Conservation (phyloP, 2,329 filamentous ascomycete genomes). For the Ophiostoma triangulosporum region DNA sequence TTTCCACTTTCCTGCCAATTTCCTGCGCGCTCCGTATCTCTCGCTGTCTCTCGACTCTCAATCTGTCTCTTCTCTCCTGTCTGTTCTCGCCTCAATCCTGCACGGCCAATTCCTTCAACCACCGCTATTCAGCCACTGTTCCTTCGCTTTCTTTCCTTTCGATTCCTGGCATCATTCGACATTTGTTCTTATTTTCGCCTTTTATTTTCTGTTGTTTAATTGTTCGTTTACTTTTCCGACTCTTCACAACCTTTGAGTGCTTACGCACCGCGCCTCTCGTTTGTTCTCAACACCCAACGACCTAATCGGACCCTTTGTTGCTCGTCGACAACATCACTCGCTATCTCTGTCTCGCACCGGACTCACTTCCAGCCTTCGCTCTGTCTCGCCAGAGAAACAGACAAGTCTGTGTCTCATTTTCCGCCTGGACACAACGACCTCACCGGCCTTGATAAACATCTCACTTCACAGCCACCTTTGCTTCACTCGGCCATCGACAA, state of each 20-base stretch:
- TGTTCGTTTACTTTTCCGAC: not conserved
- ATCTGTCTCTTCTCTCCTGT: not conserved
- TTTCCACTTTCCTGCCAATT: not conserved
- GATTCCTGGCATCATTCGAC: not conserved
- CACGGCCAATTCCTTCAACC: not conserved
- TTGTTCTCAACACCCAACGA: conserved; percentile 1
- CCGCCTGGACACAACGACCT: not conserved
- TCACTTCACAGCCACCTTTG: not conserved
- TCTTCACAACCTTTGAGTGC: not conserved
- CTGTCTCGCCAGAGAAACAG: not conserved
- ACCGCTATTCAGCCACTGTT: not conserved
- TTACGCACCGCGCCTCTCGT: conserved; percentile 10
- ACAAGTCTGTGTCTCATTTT: not conserved
- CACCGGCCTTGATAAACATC: not conserved
- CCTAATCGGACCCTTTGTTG: not conserved
- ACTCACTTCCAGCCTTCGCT: not conserved
- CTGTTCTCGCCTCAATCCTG: not conserved
- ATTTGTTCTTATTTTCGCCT: not conserved
- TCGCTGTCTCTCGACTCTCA: not conserved
- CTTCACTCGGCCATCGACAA: not conserved
- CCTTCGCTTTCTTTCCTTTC: not conserved
- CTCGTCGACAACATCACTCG: not conserved
- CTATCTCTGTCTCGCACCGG: not conserved
- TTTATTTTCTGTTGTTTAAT: not conserved
- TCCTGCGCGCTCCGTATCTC: not conserved